These are phyloP conservation scores for Trichosporon sp. DNA, from an alignment of 1,284 basidiomycete genomes.

Conservation along the genomic window DNA sequence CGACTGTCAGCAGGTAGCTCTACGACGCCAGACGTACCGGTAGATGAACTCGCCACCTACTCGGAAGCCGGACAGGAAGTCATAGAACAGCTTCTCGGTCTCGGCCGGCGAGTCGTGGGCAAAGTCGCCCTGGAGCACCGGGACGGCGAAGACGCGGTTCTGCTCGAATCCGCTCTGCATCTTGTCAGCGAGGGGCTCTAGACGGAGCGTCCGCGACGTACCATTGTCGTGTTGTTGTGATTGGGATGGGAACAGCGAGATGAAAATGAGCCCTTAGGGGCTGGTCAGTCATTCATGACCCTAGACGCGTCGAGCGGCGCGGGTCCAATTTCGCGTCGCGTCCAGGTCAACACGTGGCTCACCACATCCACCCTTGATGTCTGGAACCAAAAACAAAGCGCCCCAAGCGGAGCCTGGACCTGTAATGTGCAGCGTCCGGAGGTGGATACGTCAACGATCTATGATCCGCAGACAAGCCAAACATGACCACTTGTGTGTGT, in stretches of 20 bases:
- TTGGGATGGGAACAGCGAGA: background rate
- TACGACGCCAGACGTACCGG: constrained; percentile 54
- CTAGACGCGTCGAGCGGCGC: background rate
- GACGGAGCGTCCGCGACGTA: background rate
- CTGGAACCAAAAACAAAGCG: background rate
- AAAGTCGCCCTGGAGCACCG: constrained; percentile 60
- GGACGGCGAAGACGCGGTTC: constrained; percentile 71
- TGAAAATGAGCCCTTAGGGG: background rate
- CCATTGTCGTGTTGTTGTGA: constrained; percentile 5
- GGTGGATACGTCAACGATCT: background rate
- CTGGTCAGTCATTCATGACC: constrained; percentile 4
- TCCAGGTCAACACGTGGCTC: background rate
- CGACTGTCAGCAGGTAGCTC: background rate
- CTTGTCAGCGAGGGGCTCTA: background rate
- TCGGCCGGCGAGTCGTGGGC: constrained; percentile 68
- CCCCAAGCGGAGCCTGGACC: background rate
- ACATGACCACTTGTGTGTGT: too few species aligned
- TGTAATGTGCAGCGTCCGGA: background rate
- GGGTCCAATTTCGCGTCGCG: constrained; percentile 2
- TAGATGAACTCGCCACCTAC: constrained; percentile 85
- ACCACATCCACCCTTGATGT: background rate
- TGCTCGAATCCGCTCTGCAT: constrained; percentile 65
- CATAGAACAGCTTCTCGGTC: constrained; percentile 70
- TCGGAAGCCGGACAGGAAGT: constrained; percentile 81
- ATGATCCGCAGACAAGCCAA: background rate